These are phyloP conservation scores for Tanacetum coccineum DNA, from an alignment of 129 eudicot species.

Conservation along the genomic window DNA sequence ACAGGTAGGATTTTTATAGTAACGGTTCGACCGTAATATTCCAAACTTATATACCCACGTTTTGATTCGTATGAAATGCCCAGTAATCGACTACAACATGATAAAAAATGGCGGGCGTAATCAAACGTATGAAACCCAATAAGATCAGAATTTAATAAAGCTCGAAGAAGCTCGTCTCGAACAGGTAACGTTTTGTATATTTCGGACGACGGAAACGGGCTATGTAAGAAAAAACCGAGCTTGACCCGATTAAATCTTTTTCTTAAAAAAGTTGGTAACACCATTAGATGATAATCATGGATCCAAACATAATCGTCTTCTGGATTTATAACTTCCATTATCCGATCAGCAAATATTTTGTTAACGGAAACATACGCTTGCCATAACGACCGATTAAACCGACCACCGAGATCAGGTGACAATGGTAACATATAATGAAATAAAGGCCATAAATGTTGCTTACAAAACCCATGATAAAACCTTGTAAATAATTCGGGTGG, in stretches of 20 bases:
- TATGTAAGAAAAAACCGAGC: conserved; percentile 80
- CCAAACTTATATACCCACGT: conserved; percentile 78
- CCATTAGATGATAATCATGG: conserved; percentile 86
- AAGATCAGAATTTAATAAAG: conserved; percentile 67
- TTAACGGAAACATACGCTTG: conserved; percentile 92
- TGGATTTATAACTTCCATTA: conserved; percentile 88
- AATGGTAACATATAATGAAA: conserved; percentile 85
- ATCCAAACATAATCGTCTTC: conserved; percentile 93
- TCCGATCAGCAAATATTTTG: conserved; percentile 78
- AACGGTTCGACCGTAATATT: conserved; percentile 80
- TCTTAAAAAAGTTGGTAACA: conserved; percentile 74
- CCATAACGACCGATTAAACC: conserved; percentile 76
- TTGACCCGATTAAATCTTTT: conserved; percentile 76
- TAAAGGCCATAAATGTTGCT: conserved; percentile 84
- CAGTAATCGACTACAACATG: conserved; percentile 77
- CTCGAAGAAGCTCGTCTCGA: conserved; percentile 74
- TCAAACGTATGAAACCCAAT: conserved; percentile 90
- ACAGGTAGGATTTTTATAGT: conserved; percentile 79
- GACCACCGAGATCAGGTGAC: conserved; percentile 80
- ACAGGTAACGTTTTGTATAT: conserved; percentile 76
- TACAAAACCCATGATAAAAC: conserved; percentile 81
- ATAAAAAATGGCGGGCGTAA: conserved; percentile 80
- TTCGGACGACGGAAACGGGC: conserved; percentile 83
- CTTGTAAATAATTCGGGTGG: conserved; percentile 60
- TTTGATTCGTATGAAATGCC: conserved; percentile 76